Evolutionary conservation across 148 eudicot genomes (phyloP), one percentile per base, ranked within the genome.

Genomic region (Silene conica): DNA sequence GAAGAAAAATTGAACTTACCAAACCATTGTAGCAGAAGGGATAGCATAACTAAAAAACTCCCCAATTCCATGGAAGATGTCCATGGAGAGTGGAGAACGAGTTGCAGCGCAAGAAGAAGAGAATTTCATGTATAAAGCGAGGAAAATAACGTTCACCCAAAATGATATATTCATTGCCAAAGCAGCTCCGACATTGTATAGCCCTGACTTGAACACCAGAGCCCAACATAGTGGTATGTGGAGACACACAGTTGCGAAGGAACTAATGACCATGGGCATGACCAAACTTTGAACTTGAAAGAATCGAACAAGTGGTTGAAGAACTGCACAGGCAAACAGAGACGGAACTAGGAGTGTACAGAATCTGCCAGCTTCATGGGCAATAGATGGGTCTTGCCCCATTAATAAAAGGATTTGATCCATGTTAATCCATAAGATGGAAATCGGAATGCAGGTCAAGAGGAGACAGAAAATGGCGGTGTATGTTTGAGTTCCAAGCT

Each of bases 11-110:
- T 23, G 21, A 52, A 20, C 67, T 69, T 88, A 90, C 97, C 98
- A 93, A 45, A 87, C 54, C 98, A 93, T 91, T 46, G 83, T 74
- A 73, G 92, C 95, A 46, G 98, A 93, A 78, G 97, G 98, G 69
- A 93, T 69, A 26, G 98, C 98, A 54, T 86, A 88, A 20, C 86
- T 69, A 66, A 93, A 89, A 72, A 93, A 93, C 75, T 89, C 95
- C 48, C 79, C 74, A 52, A 93, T 80, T 22, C 92, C 95, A 2
- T 72, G 76, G 20, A 91, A 72, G 6, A 93, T 76, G 22, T 87
- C 92, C 85, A 84, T 81, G 18, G 98, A 89, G 58, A 89, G 55
- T 13, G 95, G 89, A 48, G 82, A 84, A 22, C 92, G 90, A 21
- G 95, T 88, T 72, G 78, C 79, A 2, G 61, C 85, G 76, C 98